Evolutionary conservation across 2,329 filamentous ascomycete species (phyloP).

Genomic region (Ophiosphaerella herpotricha): DNA sequence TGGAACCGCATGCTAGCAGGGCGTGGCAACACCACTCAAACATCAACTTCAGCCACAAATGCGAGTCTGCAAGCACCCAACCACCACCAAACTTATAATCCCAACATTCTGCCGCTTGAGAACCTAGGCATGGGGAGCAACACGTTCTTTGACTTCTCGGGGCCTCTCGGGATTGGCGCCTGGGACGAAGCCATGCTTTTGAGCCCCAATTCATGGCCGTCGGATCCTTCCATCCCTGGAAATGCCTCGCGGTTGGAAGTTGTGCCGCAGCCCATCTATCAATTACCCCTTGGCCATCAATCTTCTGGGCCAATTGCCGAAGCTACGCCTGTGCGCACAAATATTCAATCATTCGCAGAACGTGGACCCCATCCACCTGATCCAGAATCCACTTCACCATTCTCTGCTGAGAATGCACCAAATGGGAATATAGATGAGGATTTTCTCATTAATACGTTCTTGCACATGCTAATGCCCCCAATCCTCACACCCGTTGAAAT

Average conservation of each 20-base stretch:
- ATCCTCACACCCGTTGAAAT: constrained; percentile 60
- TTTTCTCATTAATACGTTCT: constrained; percentile 55
- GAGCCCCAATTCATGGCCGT: constrained; percentile 38
- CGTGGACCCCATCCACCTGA: constrained; percentile 18
- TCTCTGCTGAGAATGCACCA: constrained; percentile 31
- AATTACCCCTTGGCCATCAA: constrained; percentile 19
- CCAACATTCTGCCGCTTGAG: constrained; percentile 18
- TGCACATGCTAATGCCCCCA: constrained; percentile 56
- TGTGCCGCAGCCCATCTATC: constrained; percentile 27
- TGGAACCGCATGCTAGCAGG: constrained; percentile 47
- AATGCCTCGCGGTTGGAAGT: constrained; percentile 16
- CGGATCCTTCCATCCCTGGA: constrained; percentile 19
- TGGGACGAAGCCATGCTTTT: constrained; percentile 41
- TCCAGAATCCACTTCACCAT: constrained; percentile 34
- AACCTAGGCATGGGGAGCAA: constrained; percentile 22
- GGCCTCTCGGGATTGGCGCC: constrained; percentile 29
- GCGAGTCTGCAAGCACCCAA: constrained; percentile 15
- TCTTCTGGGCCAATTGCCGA: constrained; percentile 14
- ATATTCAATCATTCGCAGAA: constrained; percentile 20
- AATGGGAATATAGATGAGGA: constrained; percentile 37
- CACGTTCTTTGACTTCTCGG: constrained; percentile 35
- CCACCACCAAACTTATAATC: constrained; percentile 13
- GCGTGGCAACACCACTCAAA: constrained; percentile 21
- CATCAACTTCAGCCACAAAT: constrained; percentile 22
- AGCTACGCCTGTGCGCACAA: constrained; percentile 11